A percentile compares a stretch with the other conserved stretches of the same genome.
These are phyloP conservation scores for Pisolithus sp. DNA, from an alignment of 768 basidiomycete genomes.

Conservation along the genomic window DNA sequence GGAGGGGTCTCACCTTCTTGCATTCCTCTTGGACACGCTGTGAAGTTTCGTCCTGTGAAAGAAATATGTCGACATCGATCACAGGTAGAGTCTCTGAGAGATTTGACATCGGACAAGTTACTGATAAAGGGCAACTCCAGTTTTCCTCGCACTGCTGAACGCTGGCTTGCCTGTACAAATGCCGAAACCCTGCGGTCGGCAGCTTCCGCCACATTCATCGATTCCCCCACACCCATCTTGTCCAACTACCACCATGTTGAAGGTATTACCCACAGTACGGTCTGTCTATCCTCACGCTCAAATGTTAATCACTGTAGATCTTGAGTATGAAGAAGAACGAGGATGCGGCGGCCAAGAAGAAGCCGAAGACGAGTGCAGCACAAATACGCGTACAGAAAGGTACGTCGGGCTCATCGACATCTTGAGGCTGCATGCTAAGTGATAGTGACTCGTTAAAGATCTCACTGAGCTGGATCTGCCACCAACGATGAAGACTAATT, in stretches of 20 bases:
- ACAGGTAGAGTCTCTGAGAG: slow-evolving; percentile 56
- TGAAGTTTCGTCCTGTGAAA: slow-evolving; percentile 39
- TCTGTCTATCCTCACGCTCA: slow-evolving; percentile 4
- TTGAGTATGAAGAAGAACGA: slow-evolving; percentile 99
- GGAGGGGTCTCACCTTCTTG: slow-evolving; percentile 40
- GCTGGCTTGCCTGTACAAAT: no score
- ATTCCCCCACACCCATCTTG: slow-evolving; percentile 12
- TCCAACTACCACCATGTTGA: slow-evolving; percentile 32
- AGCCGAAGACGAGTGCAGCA: slow-evolving; percentile 96
- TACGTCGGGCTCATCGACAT: slow-evolving; percentile 22
- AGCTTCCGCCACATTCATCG: slow-evolving; percentile 24
- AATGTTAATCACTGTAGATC: slow-evolving; percentile 49
- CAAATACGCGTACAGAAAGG: slow-evolving; percentile 99
- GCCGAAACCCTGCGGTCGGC: slow-evolving; percentile 13
- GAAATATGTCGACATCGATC: slow-evolving; percentile 72
- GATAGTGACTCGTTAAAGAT: slow-evolving; percentile 42
- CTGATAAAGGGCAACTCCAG: no score
- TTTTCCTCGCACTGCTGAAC: no score
- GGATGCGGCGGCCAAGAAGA: slow-evolving; percentile 95
- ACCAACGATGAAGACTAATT: slow-evolving; percentile 91
- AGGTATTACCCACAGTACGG: slow-evolving; percentile 24
- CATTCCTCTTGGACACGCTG: slow-evolving; percentile 53
- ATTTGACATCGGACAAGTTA: slow-evolving; percentile 23
- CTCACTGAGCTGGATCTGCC: slow-evolving; percentile 95
- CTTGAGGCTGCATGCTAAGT: slow-evolving; percentile 3